Percentiles rank a stretch among this genome's conserved stretches.
Conservation (phyloP, 495 filamentous ascomycete genomes). For the Trichodelitschia bisporula region DNA sequence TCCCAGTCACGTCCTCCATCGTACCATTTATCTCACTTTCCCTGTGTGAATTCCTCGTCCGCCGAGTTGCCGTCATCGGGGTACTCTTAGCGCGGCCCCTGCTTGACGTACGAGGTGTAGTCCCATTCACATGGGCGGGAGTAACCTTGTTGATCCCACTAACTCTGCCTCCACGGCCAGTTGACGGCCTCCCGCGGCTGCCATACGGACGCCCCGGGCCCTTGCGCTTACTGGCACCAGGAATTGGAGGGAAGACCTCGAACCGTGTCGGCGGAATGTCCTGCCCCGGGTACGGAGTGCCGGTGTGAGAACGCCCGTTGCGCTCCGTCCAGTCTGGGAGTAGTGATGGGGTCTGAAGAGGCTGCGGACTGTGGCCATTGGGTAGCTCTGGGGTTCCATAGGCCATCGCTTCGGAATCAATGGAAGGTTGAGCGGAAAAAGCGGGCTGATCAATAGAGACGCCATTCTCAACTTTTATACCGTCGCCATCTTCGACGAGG, state of each 20-base stretch:
- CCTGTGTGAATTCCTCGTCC: too few species aligned
- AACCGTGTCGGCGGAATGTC: slow-evolving; percentile 54
- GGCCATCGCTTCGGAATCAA: slow-evolving; percentile 1
- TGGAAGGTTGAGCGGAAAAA: neutral
- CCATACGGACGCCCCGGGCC: slow-evolving; percentile 23
- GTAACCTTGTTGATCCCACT: neutral
- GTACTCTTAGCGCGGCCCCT: too few species aligned
- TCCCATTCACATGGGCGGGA: slow-evolving; percentile 5
- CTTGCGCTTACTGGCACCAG: slow-evolving; percentile 22
- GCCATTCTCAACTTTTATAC: slow-evolving; percentile 15
- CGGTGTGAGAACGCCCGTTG: slow-evolving; percentile 2
- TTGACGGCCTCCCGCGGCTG: slow-evolving; percentile 9
- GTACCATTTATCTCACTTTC: too few species aligned
- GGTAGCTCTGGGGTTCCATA: neutral
- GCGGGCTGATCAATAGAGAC: slow-evolving; percentile 11
- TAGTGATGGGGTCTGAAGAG: too few species aligned
- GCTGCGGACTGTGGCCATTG: too few species aligned
- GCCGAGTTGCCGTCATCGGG: too few species aligned
- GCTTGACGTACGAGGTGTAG: too few species aligned
- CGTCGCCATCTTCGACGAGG: slow-evolving; percentile 27
- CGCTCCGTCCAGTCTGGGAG: too few species aligned
- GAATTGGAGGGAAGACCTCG: slow-evolving; percentile 65
- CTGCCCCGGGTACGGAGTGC: neutral
- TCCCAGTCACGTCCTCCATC: too few species aligned
- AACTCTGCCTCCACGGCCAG: slow-evolving; percentile 7